These are phyloP conservation scores for Fusarium lateritium DNA, from an alignment of 2,329 filamentous ascomycete species.

Conservation along the genomic window DNA sequence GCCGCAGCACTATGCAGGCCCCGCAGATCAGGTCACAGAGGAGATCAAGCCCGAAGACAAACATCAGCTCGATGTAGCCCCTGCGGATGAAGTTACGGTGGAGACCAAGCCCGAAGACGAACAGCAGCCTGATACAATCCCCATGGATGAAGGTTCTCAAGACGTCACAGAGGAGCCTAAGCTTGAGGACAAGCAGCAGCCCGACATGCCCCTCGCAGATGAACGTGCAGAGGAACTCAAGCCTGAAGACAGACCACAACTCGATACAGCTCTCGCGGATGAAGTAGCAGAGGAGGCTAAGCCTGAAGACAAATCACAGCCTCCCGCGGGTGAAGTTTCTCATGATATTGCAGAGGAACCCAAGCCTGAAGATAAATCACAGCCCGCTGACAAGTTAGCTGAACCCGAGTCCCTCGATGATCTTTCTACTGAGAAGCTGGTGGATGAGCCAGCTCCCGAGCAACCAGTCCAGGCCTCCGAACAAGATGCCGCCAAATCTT, in stretches of 20 bases:
- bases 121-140: neutral
- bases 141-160: too few relatives aligned
- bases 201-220: neutral
- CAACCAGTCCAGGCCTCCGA: constrained; percentile 1
- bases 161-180: too few relatives aligned
- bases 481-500: neutral
- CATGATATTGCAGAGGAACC: neutral
- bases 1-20: neutral
- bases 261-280: neutral
- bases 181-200: neutral
- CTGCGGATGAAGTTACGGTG: too few relatives aligned
- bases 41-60: neutral
- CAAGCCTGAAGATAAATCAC: neutral
- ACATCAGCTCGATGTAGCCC: too few relatives aligned
- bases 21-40: neutral
- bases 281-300: neutral
- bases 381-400: neutral
- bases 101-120: constrained; percentile 40
- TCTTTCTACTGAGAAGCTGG: neutral
- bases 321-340: neutral
- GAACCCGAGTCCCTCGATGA: neutral
- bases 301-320: neutral
- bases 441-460: constrained; percentile 3
- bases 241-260: neutral
- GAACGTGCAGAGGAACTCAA: neutral